Conservation (phyloP, 2,329 filamentous ascomycete genomes). For the Diaporthe caulivora region DNA sequence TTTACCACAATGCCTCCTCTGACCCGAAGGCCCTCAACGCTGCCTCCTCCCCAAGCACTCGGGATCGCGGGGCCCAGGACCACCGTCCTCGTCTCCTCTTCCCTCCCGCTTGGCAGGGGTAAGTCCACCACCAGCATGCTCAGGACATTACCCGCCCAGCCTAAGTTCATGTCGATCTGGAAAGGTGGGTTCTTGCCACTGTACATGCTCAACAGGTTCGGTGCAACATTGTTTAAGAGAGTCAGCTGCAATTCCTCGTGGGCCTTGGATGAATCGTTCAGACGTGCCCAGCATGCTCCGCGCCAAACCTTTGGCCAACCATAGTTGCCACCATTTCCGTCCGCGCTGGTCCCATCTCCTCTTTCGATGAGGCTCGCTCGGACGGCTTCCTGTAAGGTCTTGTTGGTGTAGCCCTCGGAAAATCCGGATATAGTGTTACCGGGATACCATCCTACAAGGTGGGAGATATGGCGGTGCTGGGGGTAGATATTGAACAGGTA, state of each 20-base stretch:
- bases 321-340: conserved; percentile 52
- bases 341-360: conserved; percentile 33
- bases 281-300: conserved; percentile 65
- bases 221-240: conserved; percentile 62
- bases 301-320: conserved; percentile 73
- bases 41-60: conserved; percentile 55
- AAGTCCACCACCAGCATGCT: conserved; percentile 66
- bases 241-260: conserved; percentile 62
- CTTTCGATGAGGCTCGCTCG: conserved; percentile 54
- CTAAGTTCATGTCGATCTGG: conserved; percentile 72
- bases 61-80: conserved; percentile 63
- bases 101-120: conserved; percentile 46
- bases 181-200: conserved; percentile 59
- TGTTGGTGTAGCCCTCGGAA: conserved; percentile 56
- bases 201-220: conserved; percentile 66
- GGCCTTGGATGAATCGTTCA: conserved; percentile 63
- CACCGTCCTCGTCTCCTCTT: conserved; percentile 48
- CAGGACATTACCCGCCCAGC: conserved; percentile 61
- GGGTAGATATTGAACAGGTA: conserved; percentile 43
- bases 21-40: conserved; percentile 57
- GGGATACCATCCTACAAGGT: conserved; percentile 68
- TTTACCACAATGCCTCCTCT: conserved; percentile 58
- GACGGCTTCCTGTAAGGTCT: conserved; percentile 58
- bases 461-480: conserved; percentile 64
- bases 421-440: conserved; percentile 62